Base-by-base conservation (phyloP, 2,329 filamentous ascomycete genomes). In the Nemania sp. region DNA sequence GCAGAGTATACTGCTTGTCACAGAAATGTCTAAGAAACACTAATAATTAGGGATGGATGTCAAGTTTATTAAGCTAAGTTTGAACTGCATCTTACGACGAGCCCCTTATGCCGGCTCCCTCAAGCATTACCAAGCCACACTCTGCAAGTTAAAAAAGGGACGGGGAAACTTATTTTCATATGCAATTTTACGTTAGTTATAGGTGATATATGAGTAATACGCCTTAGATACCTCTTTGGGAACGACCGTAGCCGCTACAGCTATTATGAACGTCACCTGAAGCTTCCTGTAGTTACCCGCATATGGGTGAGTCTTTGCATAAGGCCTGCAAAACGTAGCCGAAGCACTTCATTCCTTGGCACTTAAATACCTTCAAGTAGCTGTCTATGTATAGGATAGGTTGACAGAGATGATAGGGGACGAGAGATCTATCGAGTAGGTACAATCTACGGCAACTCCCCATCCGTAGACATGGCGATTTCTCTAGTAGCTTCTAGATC, bases 401-500 rank as follows among this genome's bases (percentile, higher is more conserved):
- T 57, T 18, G 54, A 64, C 11, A 15, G 43, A 58, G 62, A 64
- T 5, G 45, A 64, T 24, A 58, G 52, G 45, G 52, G 52, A 24
- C 20, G 22, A 2, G 54, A 64, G 35, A 58, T 58, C 18, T 5
- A 32, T 10, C n/a, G 53, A 13, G 57, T 58, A 53, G 45, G 62
- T 43, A 54, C 26, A 4, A 58, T 64, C 43, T 64, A 58, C 24
- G 55, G n/a, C 6, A 26, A n/a, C 1, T 60, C 67, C 2, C 24
- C 41, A 27, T 67, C 59, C 22, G 62, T 66, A 43, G 58, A 66
- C 58, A 63, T 26, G 13, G 68, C 68, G 52, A 74, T 67, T n/a
- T 15, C 47, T 59, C 64, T 67, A 13, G 66, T 73, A 49, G 69
- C 67, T n/a, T 73, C 71, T 8, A 72, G 22, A 11, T 73, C 72